Percentiles rank a stretch among this genome's conserved stretches.
Evolutionary conservation across 2,329 filamentous ascomycete genomes (phyloP).

Genomic region (Penicillium sp.): DNA sequence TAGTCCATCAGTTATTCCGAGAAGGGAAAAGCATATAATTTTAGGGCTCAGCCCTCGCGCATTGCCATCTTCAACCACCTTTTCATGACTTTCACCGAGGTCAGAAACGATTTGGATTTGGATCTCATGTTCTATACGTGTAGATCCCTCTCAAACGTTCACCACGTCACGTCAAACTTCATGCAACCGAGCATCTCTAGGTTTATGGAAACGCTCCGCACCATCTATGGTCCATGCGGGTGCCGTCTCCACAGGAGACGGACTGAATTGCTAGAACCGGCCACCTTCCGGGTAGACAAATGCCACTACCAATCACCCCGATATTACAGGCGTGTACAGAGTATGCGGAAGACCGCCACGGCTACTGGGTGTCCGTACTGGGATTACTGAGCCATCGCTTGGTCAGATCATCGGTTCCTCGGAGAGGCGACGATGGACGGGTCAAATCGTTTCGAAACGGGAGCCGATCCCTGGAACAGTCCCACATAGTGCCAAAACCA

Average conservation of each 20-base stretch:
- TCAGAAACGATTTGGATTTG: background rate
- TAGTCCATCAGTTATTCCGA: background rate
- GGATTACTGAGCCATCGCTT: too few species aligned
- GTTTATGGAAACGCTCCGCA: background rate
- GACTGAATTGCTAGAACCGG: background rate
- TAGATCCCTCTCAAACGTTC: too few species aligned
- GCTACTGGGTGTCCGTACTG: too few species aligned
- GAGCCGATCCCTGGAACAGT: background rate
- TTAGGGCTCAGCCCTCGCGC: background rate
- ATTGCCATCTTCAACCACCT: background rate
- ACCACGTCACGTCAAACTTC: too few species aligned
- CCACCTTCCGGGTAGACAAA: too few species aligned
- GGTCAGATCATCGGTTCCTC: too few species aligned
- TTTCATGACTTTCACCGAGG: background rate
- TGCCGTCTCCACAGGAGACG: background rate
- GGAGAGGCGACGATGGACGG: too few species aligned
- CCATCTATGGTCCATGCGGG: background rate
- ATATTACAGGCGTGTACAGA: too few species aligned
- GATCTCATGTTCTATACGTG: background rate
- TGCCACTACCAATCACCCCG: too few species aligned
- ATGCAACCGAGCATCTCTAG: too few species aligned
- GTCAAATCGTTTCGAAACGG: too few species aligned
- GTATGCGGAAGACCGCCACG: too few species aligned
- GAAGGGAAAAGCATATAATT: background rate
- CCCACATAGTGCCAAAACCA: background rate